Base-by-base conservation (phyloP, 2,329 filamentous ascomycete species). In the Scytalidium sp. region DNA sequence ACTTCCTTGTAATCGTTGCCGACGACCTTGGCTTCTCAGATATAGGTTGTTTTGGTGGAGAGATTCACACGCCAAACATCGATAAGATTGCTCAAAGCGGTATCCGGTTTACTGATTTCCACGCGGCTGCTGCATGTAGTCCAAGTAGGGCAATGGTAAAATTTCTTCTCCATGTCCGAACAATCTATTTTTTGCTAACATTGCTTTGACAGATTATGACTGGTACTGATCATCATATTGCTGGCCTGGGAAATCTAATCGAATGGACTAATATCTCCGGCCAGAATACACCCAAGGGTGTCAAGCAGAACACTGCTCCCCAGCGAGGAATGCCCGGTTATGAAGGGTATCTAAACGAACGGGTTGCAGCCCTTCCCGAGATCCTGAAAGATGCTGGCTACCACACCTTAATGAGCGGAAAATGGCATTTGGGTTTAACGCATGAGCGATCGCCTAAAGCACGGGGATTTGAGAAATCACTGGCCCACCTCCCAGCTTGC, bases 101-200 rank as follows among this genome's bases (percentile, higher is more conserved):
- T 20, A 60, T 83, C 29, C 74, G 78, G 3, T 77, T 82, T 57
- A 81, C 78, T 0, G 76, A 79, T 50, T 81, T 81, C 61, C 79
- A 83, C 58, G 75, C 79, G 1, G 79, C 80, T 0, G 76, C 79
- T 19, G 78, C 79, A 53, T 83, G 79, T 63, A 82, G 78, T 50
- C 80, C 80, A 19, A 80, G 76, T 4, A 70, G 79, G 46, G 75
- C 79, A 42, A 83, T 83, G 80, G 73, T 83, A 47, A 75, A n/a
- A n/a, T n/a, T n/a, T n/a, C n/a, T n/a, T n/a, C n/a, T n/a, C n/a
- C n/a, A n/a, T n/a, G n/a, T n/a, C n/a, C n/a, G n/a, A n/a, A n/a
- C n/a, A n/a, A n/a, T n/a, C n/a, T n/a, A n/a, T n/a, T n/a, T n/a
- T n/a, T n/a, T n/a, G n/a, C n/a, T n/a, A n/a, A n/a, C n/a, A n/a